Conservation (phyloP, 805 yeast species). For the Candida piceae region DNA sequence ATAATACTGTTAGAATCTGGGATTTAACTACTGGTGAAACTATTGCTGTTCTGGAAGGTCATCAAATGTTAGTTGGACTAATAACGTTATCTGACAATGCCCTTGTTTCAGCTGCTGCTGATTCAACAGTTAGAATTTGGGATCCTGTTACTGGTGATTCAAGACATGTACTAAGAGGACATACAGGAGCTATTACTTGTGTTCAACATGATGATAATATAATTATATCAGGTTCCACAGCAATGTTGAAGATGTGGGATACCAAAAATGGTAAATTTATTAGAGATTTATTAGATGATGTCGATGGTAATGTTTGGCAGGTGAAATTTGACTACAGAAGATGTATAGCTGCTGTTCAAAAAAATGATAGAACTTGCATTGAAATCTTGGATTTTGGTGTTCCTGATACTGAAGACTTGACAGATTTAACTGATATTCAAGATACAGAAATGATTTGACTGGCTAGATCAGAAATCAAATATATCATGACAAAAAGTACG, state of each 20-base stretch:
- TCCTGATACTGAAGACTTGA: slow-evolving; percentile 14
- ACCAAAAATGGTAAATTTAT: slow-evolving; percentile 71
- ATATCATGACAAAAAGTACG: too few species aligned
- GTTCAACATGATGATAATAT: slow-evolving; percentile 83
- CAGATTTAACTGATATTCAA: slow-evolving; percentile 10
- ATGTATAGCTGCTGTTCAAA: slow-evolving; percentile 88
- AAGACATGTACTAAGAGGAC: slow-evolving; percentile 68
- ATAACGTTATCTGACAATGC: slow-evolving; percentile 70
- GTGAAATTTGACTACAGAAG: slow-evolving; percentile 79
- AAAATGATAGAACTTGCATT: slow-evolving; percentile 60
- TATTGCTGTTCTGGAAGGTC: slow-evolving; percentile 73
- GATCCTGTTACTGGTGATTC: slow-evolving; percentile 73
- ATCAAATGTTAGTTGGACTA: slow-evolving; percentile 84
- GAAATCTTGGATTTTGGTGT: slow-evolving; percentile 79
- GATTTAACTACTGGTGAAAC: slow-evolving; percentile 72
- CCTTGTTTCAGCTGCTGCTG: slow-evolving; percentile 94
- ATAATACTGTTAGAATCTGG: slow-evolving; percentile 86
- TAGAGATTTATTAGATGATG: slow-evolving; percentile 66
- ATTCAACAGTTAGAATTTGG: slow-evolving; percentile 89
- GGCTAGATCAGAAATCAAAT: too few species aligned
- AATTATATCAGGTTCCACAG: slow-evolving; percentile 84
- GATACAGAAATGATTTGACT: slow-evolving; percentile 7
- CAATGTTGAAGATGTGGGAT: slow-evolving; percentile 85
- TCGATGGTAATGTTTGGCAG: slow-evolving; percentile 90
- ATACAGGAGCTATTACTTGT: slow-evolving; percentile 85